Base-by-base conservation (phyloP, 2,329 filamentous ascomycete species). In the Calonectria naviculata region DNA sequence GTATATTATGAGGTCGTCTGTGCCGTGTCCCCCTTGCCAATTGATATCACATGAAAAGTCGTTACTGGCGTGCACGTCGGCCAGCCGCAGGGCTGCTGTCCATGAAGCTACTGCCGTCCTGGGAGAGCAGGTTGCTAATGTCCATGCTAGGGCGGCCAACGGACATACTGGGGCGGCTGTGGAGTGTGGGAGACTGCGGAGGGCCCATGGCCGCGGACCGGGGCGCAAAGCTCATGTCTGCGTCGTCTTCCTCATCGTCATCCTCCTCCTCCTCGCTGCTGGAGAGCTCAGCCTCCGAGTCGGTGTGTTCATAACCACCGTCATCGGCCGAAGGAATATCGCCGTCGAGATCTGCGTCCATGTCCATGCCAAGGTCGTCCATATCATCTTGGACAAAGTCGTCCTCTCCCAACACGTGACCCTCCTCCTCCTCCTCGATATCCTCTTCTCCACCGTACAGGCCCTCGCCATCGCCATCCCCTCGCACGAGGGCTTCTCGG, bases 221-320 rank as follows among this genome's bases (percentile, higher is more conserved):
- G 52, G 83, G 84, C 38, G 80, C 83, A 67, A 86, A 87, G 72
- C 84, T 84, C 66, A 85, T 81, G 56, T 80, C 77, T 6, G 75
- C 67, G 5, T 77, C 76, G 12, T 79, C 77, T 1, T 76, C 70
- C 2, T 74, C 75, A 0, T 84, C 81, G 12, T 80, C 79, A 9
- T 79, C 81, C 19, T 79, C 82, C 7, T 84, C 84, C 28, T 84
- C 83, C 60, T 84, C 84, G 71, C 87, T 88, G 78, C 86, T 89
- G 70, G 83, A 87, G 63, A 91, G 75, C 63, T 92, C 91, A 10
- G 87, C 92, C 74, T 94, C 93, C 2, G 92, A 93, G 82, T 95
- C 93, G 10, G 93, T 95, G 80, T 95, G 93, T 84, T 95, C 93
- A 84, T 94, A 95, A 75, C 90, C 89, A 29, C 87, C 89, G 78